Evolutionary conservation across 768 basidiomycete genomes (phyloP), one percentile per base, ranked within the genome.

Genomic region (Phylloporus arenicola): DNA sequence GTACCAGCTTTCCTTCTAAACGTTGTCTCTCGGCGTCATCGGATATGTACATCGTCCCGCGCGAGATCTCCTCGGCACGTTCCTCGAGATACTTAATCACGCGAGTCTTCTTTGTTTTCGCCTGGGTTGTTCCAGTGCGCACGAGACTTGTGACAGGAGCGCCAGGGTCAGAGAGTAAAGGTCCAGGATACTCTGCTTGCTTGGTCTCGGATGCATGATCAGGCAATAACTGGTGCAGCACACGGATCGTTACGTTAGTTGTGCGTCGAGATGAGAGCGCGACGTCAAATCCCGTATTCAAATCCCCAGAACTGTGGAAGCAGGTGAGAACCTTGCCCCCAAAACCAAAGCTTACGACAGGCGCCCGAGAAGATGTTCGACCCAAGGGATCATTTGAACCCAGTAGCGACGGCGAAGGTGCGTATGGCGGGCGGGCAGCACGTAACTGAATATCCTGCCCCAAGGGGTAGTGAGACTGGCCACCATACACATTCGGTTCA

Each of bases 321-420:
- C 89, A 94, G 8, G 90, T 85, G 9, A 94, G 78, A 50, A 97
- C 60, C 61, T 86, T 87, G 11, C 94, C 94, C n/a, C 92, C 92
- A 59, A 94, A 93, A 0, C 95, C 95, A 59, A 97, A 96, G 54
- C 82, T 86, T 47, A 94, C 73, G 25, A 96, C 74, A 0, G 94
- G 94, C 9, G 84, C 80, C 33, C 82, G 80, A 48, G 79, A 80
- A 3, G 83, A 74, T 6, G 85, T 83, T 39, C 90, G 80, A 25
- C 84, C 83, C 3, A 92, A 70, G 6, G 88, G 88, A 63, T 92
- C 90, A 58, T 92, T 90, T 7, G 84, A 78, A 24, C 88, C 90
- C 40, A 91, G 62, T 17, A 91, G 72, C 0, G 91, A 90, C 0
- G 91, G 87, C 0, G 90, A 92, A 16, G 90, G 90, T 1, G 88